These are phyloP conservation scores for Paecilomyces variotii DNA, from an alignment of 2,329 filamentous ascomycete species.

Conservation along the genomic window DNA sequence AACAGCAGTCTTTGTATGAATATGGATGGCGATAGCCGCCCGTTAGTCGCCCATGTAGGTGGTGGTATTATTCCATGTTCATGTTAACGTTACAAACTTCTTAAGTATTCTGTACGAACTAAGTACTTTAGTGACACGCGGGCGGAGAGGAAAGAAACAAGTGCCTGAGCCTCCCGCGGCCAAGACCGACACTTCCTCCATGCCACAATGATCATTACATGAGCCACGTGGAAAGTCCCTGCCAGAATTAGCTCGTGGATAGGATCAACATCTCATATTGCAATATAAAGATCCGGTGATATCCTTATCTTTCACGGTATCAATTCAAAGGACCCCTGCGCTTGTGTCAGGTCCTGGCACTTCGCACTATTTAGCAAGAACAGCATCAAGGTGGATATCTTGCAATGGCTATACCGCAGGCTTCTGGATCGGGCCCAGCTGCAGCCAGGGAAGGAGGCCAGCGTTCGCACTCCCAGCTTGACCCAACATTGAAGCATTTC, in stretches of 20 bases:
- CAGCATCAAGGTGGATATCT: not conserved
- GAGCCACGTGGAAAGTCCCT: not conserved
- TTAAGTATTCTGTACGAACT: too few relatives aligned
- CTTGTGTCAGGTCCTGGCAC: not conserved
- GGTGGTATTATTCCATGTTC: not conserved
- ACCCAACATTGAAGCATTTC: slow-evolving; percentile 68
- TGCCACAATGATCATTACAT: not conserved
- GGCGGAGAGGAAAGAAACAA: not conserved
- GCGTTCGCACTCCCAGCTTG: slow-evolving; percentile 56
- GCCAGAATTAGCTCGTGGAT: not conserved
- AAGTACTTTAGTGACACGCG: not conserved
- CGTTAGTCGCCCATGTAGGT: not conserved
- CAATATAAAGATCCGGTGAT: not conserved
- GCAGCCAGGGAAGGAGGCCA: slow-evolving; percentile 12
- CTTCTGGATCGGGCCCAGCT: slow-evolving; percentile 7
- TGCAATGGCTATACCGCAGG: not conserved
- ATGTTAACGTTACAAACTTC: not conserved
- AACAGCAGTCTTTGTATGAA: not conserved
- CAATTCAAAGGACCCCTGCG: not conserved
- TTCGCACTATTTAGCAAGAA: not conserved
- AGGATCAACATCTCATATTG: not conserved
- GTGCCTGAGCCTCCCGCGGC: not conserved
- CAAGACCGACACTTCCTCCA: not conserved
- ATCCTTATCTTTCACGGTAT: not conserved
- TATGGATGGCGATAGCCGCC: not conserved